phyloP scores from a whole-genome alignment of 2,329 filamentous ascomycete genomes.

The Alternaria brassicicola region DNA sequence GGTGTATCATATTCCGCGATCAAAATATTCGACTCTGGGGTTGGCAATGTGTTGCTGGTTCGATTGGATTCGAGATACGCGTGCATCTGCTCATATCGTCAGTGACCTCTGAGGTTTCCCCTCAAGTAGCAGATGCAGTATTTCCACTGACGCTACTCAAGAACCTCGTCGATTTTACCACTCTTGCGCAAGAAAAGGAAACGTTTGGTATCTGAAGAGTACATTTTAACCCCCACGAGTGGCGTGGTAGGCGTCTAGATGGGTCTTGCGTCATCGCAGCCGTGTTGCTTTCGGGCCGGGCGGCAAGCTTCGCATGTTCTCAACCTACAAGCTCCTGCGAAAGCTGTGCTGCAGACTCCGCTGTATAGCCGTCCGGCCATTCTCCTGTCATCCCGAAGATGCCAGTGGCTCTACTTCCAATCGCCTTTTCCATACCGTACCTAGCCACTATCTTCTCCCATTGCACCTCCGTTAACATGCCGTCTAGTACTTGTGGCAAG shows the following conservation, averaged over 20 bases:
- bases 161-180: background rate
- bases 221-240: background rate
- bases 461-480: conserved; percentile 30
- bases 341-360: background rate
- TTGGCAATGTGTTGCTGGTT: background rate
- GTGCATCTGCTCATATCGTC: background rate
- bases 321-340: background rate
- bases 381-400: conserved; percentile 25
- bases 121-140: background rate
- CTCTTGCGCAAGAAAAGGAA: background rate
- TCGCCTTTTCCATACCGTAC: conserved; percentile 30
- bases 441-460: conserved; percentile 41
- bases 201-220: background rate
- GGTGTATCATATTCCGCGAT: too few relatives aligned
- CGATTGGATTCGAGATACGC: background rate
- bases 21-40: background rate
- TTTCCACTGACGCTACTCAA: background rate
- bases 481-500: conserved; percentile 44
- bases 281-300: too few relatives aligned
- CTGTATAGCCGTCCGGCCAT: conserved; percentile 14
- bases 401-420: conserved; percentile 17
- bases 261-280: too few relatives aligned
- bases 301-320: background rate
- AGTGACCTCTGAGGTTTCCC: background rate
- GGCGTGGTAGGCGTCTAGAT: too few relatives aligned